A percentile compares a stretch with the other conserved stretches of the same genome.
Conservation (phyloP, 345 rosid species). For the Toxicodendron radicans region DNA sequence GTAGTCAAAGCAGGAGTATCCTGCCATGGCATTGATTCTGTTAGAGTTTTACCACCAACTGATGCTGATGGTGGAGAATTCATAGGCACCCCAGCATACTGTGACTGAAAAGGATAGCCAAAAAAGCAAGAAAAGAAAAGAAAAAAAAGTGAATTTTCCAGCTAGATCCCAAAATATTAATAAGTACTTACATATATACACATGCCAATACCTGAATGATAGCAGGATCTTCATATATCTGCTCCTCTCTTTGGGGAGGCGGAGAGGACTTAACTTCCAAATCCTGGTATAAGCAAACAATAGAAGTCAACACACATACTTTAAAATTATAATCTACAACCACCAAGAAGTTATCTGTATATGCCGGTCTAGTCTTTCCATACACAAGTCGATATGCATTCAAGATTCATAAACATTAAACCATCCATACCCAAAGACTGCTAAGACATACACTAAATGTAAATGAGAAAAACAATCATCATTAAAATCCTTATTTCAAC, state of each 20-base stretch:
- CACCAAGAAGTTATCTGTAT: not conserved
- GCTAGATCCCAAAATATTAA: not conserved
- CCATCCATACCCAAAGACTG: not conserved
- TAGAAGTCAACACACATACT: not conserved
- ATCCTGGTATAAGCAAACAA: constrained; percentile 29
- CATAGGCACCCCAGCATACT: constrained; percentile 30
- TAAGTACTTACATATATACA: not conserved
- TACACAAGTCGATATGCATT: too few species aligned
- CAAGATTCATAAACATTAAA: not conserved
- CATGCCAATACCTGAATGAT: constrained; percentile 39
- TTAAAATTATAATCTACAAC: not conserved
- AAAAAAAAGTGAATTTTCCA: not conserved
- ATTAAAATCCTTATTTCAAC: not conserved
- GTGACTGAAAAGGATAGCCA: constrained; percentile 24
- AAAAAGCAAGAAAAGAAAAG: not conserved
- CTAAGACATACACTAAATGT: too few species aligned
- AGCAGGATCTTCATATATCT: constrained; percentile 36
- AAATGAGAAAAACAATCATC: not conserved
- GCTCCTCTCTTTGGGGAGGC: constrained; percentile 29
- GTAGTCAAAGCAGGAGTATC: constrained; percentile 30
- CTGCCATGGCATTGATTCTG: constrained; percentile 23
- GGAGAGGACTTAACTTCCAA: constrained; percentile 43
- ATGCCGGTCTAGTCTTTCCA: too few species aligned
- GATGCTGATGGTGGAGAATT: constrained; percentile 17
- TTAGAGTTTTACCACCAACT: constrained; percentile 20